These are phyloP conservation scores for Cyberlindnera mycetangii DNA, from an alignment of 805 yeast genomes.

Conservation along the genomic window DNA sequence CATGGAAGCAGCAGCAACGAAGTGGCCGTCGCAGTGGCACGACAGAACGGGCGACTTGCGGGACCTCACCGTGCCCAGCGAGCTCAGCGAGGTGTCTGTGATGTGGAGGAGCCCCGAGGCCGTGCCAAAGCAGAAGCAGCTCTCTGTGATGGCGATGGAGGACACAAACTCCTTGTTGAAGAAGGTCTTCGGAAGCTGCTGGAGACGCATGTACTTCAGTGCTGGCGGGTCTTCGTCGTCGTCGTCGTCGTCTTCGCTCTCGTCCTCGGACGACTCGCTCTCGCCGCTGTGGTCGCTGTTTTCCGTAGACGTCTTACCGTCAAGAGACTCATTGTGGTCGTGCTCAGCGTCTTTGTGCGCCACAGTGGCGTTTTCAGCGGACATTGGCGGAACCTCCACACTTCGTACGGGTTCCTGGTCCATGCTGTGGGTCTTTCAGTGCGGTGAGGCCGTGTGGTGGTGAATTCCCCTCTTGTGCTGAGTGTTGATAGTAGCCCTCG, in stretches of 20 bases:
- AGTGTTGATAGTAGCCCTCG: no score
- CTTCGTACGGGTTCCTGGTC: not conserved
- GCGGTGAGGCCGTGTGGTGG: not conserved
- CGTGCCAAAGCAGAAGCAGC: constrained; percentile 76
- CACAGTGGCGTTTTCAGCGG: not conserved
- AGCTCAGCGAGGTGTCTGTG: constrained; percentile 53
- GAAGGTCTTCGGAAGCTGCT: constrained; percentile 64
- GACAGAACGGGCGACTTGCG: constrained; percentile 78
- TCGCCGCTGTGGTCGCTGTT: not conserved
- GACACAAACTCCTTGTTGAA: constrained; percentile 79
- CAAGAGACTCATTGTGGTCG: constrained; percentile 7
- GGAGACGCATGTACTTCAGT: constrained; percentile 70
- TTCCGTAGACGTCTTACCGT: constrained; percentile 10
- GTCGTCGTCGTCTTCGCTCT: constrained; percentile 16
- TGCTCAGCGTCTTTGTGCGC: not conserved
- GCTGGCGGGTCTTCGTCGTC: constrained; percentile 65
- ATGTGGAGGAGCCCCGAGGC: constrained; percentile 83
- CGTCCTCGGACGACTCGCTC: constrained; percentile 3
- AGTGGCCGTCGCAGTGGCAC: constrained; percentile 66
- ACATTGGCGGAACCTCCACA: not conserved
- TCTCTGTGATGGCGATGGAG: constrained; percentile 55
- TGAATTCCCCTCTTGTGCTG: no score
- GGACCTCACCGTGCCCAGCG: constrained; percentile 72
- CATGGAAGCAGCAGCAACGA: constrained; percentile 84
- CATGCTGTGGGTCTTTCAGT: not conserved